phyloP scores from a whole-genome alignment of 2,329 filamentous ascomycete genomes.

The Tolypocladium nubicola region DNA sequence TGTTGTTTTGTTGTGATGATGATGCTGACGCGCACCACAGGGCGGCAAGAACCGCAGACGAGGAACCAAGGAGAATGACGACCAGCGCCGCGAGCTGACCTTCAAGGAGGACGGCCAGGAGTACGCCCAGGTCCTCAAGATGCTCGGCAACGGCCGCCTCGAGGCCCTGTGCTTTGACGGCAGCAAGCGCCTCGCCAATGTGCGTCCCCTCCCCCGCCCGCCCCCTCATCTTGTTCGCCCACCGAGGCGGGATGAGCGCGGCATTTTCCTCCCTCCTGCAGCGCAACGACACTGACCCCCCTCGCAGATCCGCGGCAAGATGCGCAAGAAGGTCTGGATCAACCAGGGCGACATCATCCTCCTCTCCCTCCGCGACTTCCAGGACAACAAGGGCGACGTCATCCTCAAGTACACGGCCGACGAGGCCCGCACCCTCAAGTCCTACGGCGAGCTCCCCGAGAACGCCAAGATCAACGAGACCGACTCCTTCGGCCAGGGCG shows the following conservation, averaged over 20 bases:
- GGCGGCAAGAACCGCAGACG: slow-evolving; percentile 97
- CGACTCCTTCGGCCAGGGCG: slow-evolving; percentile 84
- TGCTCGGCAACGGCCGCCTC: slow-evolving; percentile 90
- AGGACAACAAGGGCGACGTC: slow-evolving; percentile 93
- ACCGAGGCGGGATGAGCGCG: not conserved
- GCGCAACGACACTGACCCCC: not conserved
- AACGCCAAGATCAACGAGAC: slow-evolving; percentile 99
- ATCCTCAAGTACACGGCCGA: slow-evolving; percentile 95
- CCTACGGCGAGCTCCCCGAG: slow-evolving; percentile 94
- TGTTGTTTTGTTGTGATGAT: not conserved
- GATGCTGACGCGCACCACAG: slow-evolving; percentile 34
- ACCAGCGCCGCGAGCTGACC: slow-evolving; percentile 95
- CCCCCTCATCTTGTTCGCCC: not conserved
- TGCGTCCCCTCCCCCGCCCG: slow-evolving; percentile 11
- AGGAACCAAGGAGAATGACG: slow-evolving; percentile 99
- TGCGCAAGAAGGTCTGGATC: slow-evolving; percentile 99
- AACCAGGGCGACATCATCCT: slow-evolving; percentile 95
- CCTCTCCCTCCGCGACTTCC: slow-evolving; percentile 80
- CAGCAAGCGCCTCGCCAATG: slow-evolving; percentile 31
- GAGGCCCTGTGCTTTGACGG: slow-evolving; percentile 95
- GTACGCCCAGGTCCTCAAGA: slow-evolving; percentile 55
- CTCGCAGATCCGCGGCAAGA: slow-evolving; percentile 63
- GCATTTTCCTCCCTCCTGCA: no score
- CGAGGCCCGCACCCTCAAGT: slow-evolving; percentile 89
- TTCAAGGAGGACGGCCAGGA: slow-evolving; percentile 98